Evolutionary conservation across 2,329 filamentous ascomycete genomes (phyloP).

Genomic region (Talaromyces atroroseus): DNA sequence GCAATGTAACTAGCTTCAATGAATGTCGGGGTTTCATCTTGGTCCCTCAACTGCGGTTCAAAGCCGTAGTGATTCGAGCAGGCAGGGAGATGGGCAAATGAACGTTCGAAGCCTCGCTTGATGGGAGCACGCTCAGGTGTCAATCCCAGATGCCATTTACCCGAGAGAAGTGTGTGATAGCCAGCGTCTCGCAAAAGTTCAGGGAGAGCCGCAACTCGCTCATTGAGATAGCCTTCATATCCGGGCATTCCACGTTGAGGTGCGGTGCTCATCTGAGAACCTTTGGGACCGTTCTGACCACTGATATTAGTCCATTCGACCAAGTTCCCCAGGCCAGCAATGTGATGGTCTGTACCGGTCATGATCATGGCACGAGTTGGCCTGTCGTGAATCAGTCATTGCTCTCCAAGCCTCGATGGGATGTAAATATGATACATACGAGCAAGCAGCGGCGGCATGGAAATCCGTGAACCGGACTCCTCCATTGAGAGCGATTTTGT

Average conservation of each 20-base stretch:
- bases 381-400: constrained; percentile 15
- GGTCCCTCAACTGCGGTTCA: constrained; percentile 40
- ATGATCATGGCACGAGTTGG: constrained; percentile 62
- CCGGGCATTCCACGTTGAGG: constrained; percentile 55
- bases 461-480: constrained; percentile 60
- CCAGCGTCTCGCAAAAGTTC: constrained; percentile 55
- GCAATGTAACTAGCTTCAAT: constrained; percentile 40
- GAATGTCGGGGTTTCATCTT: constrained; percentile 38
- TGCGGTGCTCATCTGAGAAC: constrained; percentile 47
- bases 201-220: constrained; percentile 53
- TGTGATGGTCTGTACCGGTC: constrained; percentile 58
- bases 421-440: constrained; percentile 24
- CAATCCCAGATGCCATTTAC: constrained; percentile 60
- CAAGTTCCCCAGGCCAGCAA: constrained; percentile 52
- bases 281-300: constrained; percentile 49
- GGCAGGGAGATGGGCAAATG: constrained; percentile 56
- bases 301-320: constrained; percentile 54
- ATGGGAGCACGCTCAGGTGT: constrained; percentile 53
- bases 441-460: constrained; percentile 61
- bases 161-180: constrained; percentile 57
- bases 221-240: constrained; percentile 60
- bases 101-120: constrained; percentile 54
- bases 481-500: constrained; percentile 45
- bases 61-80: constrained; percentile 56
- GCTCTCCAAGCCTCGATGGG: not conserved